These are phyloP conservation scores for Exophiala xenobiotica DNA, from an alignment of 2,329 filamentous ascomycete species.

Conservation along the genomic window DNA sequence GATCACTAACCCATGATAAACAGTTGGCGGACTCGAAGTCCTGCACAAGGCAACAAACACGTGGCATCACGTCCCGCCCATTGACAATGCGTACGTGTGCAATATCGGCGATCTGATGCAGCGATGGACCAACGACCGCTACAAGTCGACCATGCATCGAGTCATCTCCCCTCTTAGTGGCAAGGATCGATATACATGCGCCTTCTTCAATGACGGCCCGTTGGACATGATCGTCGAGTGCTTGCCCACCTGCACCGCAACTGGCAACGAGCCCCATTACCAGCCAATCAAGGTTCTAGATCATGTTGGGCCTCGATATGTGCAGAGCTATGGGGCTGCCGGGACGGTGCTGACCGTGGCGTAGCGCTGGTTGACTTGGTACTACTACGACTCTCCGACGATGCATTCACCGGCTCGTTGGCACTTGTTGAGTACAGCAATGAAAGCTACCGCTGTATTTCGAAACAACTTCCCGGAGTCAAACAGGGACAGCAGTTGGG, in stretches of 20 bases:
- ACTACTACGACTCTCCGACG: too few species aligned
- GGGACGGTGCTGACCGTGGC: too few species aligned
- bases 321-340: constrained; percentile 34
- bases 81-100: constrained; percentile 50
- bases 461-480: too few species aligned
- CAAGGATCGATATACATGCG: constrained; percentile 1
- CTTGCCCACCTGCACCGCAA: constrained; percentile 37
- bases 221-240: constrained; percentile 37
- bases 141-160: constrained; percentile 53
- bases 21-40: constrained; percentile 49
- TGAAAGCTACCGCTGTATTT: too few species aligned
- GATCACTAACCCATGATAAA: too few species aligned
- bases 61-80: constrained; percentile 30
- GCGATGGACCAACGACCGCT: constrained; percentile 51
- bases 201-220: constrained; percentile 7
- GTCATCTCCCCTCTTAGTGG: constrained; percentile 42
- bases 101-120: constrained; percentile 55
- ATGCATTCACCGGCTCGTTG: too few species aligned
- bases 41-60: constrained; percentile 7
- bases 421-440: too few species aligned
- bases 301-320: constrained; percentile 34
- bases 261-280: constrained; percentile 35
- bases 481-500: too few species aligned
- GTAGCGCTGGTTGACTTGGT: too few species aligned
- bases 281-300: constrained; percentile 37